Base-by-base conservation (phyloP, 2,329 filamentous ascomycete species). In the Fusarium sp. region DNA sequence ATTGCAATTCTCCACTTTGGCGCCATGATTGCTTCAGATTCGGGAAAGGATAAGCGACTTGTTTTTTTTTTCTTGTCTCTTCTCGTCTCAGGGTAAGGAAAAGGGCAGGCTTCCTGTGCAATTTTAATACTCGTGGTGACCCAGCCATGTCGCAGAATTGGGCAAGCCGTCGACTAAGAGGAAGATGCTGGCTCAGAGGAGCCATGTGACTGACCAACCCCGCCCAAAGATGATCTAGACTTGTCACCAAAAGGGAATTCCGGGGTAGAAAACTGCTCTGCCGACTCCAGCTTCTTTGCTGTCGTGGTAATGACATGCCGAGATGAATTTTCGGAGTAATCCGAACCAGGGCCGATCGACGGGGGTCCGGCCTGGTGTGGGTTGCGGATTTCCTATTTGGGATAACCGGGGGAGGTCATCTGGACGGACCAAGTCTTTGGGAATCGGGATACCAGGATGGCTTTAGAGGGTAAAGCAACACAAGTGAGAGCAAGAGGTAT, bases 1-100 rank as follows among this genome's bases (percentile, higher is more conserved):
- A 89, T 83, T 50, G 85, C 87, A 65, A 89, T 87, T 77, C 82
- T 87, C 87, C 87, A 88, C 72, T 83, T 84, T 58, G 85, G 85
- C 67, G 83, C 77, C 85, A 87, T 87, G 63, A 62, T 83, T 62
- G 47, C 47, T 66, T 62, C 24, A 8, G 24, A 61, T 62, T 70
- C 58, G 27, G 63, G 67, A 68, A 57, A 69, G 64, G 65, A 52
- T 69, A 57, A 59, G 34, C 24, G 56, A 56, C 40, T 13, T 35
- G 14, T 20, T 35, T 22, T 35, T 22, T 34, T 10, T 31, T 22
- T 7, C 9, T 34, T 59, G 63, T 52, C 31, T 2, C 31, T n/a
- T 50, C 35, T 27, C 38, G 6, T 47, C 31, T 29, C 40, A 42
- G 24, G 16, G 22, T 10, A 8, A 22, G 18, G 29, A 20, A 34